These are phyloP conservation scores for Alectoria sarmentosa DNA, from an alignment of 495 filamentous ascomycete species.

Conservation along the genomic window DNA sequence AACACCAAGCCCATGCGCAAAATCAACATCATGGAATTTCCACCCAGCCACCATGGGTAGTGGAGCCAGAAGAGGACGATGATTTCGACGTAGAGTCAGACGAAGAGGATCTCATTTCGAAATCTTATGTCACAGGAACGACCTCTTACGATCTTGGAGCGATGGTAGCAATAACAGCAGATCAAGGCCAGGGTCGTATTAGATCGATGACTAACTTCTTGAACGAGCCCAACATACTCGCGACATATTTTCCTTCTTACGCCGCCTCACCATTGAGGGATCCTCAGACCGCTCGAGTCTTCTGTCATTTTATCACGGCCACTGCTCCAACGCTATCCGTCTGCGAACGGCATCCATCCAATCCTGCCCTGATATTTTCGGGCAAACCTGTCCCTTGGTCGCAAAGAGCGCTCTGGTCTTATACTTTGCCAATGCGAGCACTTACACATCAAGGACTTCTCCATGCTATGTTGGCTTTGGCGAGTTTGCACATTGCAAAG, in stretches of 20 bases:
- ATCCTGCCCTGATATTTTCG: conserved; percentile 64
- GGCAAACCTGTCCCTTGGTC: conserved; percentile 56
- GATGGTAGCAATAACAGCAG: conserved; percentile 42
- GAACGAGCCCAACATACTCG: conserved; percentile 64
- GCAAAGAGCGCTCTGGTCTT: conserved; percentile 78
- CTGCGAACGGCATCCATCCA: conserved; percentile 76
- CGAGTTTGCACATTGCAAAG: conserved; percentile 82
- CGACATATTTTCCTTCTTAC: conserved; percentile 66
- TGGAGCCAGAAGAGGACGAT: conserved; percentile 50
- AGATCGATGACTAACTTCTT: conserved; percentile 60
- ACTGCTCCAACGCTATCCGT: conserved; percentile 83
- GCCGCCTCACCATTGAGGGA: conserved; percentile 77
- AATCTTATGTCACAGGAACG: conserved; percentile 16
- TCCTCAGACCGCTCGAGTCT: conserved; percentile 73
- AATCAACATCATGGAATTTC: conserved; percentile 15
- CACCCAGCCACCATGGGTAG: conserved; percentile 27
- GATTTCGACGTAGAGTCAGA: conserved; percentile 61
- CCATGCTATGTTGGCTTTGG: conserved; percentile 85
- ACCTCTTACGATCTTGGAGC: conserved; percentile 36
- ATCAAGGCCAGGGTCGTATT: conserved; percentile 42
- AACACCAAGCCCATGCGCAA: conserved; percentile 9
- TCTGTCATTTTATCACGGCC: conserved; percentile 86
- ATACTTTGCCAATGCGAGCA: conserved; percentile 78
- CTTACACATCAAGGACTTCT: conserved; percentile 78
- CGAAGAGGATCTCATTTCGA: conserved; percentile 42